Percentiles rank a stretch among this genome's conserved stretches.
Conservation (phyloP, 1,139 yeast species). For the Hyphopichia buzzinii region DNA sequence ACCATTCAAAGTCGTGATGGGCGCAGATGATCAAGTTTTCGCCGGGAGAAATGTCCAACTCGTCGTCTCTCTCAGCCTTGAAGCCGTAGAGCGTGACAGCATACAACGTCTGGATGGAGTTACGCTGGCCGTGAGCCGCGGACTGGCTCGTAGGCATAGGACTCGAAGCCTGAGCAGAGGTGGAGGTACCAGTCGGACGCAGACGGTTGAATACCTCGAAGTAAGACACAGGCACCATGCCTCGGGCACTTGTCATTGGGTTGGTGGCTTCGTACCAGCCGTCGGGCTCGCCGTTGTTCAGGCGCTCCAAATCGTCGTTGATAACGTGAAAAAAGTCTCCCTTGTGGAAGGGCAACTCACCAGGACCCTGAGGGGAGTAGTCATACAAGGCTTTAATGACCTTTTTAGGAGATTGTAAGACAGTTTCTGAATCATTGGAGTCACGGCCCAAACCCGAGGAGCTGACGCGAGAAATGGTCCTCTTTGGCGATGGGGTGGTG, state of each 20-base stretch:
- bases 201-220: constrained; percentile 77
- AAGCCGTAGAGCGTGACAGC: constrained; percentile 70
- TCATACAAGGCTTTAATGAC: constrained; percentile 82
- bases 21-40: constrained; percentile 93
- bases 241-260: constrained; percentile 73
- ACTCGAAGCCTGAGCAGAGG: constrained; percentile 5
- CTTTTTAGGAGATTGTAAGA: constrained; percentile 60
- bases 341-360: constrained; percentile 71
- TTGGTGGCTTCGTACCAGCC: constrained; percentile 91
- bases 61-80: constrained; percentile 86
- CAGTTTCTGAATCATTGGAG: constrained; percentile 12
- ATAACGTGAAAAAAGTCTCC: constrained; percentile 91
- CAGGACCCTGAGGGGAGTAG: constrained; percentile 77
- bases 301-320: constrained; percentile 42
- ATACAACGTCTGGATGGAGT: constrained; percentile 38
- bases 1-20: constrained; percentile 95
- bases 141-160: constrained; percentile 4
- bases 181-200: constrained; percentile 25
- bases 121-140: constrained; percentile 8
- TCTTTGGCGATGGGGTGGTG: constrained; percentile 35
- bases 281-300: constrained; percentile 26
- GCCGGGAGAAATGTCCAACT: constrained; percentile 77
- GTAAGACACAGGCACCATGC: constrained; percentile 83
- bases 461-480: constrained; percentile 33
- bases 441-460: constrained; percentile 12